Evolutionary conservation across 805 yeast genomes (phyloP), one percentile per base, ranked within the genome.

Genomic region (Nakazawaea pomicola): DNA sequence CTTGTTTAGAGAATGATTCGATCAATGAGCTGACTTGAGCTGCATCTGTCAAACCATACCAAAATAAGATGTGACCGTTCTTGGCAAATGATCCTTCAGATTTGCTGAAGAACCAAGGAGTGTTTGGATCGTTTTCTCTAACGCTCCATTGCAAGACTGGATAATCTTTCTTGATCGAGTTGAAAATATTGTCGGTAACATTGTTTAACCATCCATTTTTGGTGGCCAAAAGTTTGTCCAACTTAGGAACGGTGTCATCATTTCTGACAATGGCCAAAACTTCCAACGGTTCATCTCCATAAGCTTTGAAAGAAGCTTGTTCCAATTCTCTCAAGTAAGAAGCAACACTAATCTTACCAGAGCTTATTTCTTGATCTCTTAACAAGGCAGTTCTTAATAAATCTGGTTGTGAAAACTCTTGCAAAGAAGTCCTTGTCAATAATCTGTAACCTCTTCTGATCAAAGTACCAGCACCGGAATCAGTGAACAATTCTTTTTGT

Each of bases 381-480:
- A 75, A 73, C 46, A 93, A 71, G 16, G 89, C 93, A 36, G 72
- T 60, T 64, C 95, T 77, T 52, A 93, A 74, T 40, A 78, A 66
- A 56, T 86, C 95, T n/a, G 87, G 76, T 45, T 80, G 77, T 27
- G 68, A 60, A 59, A 90, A 84, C 47, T 85, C 91, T 29, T 69
- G 64, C 41, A 89, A 66, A 17, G 83, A 75, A 54, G 77, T 74
- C 60, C 88, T 79, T 55, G 78, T 80, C 44, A 83, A 61, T 50
- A 93, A 73, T 66, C 87, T 88, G 68, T 91, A 87, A 48, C 99
- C 99, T 64, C 99, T 81, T 75, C 99, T 84, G 55, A 93, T 89
- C 69, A 93, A 74, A 34, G 99, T 93, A 58, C 99, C 99, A 23
- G 99, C 99, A 64, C 99, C 99, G 14, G 96, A 84, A 62, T 93